These are phyloP conservation scores for Lenwebbia sp. DNA, from an alignment of 345 rosid genomes.

Conservation along the genomic window DNA sequence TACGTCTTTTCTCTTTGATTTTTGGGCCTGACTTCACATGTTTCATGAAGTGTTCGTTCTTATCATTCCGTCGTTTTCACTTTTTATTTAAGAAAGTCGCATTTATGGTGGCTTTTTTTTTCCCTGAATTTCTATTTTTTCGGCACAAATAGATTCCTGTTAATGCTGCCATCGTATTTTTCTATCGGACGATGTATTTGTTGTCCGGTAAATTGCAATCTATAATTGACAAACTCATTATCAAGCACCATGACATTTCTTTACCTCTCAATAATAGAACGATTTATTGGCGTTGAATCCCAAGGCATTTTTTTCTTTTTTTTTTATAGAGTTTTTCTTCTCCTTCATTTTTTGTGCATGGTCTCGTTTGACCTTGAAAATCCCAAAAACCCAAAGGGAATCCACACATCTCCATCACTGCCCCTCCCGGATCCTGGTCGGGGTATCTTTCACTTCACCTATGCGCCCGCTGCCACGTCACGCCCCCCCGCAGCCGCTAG, in stretches of 20 bases:
- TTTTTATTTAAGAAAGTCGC: background rate
- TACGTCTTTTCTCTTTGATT: background rate
- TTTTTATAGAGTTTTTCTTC: background rate
- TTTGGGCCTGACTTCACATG: background rate
- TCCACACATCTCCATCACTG: background rate
- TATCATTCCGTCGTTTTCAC: background rate
- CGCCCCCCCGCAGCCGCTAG: background rate
- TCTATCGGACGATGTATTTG: background rate
- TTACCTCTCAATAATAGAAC: no score
- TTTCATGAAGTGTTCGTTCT: background rate
- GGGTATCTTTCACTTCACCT: background rate
- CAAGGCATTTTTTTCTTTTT: background rate
- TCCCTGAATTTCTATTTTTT: background rate
- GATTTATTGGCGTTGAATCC: background rate
- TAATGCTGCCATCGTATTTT: background rate
- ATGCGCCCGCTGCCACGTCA: slow-evolving; percentile 14
- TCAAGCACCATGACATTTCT: background rate
- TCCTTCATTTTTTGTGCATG: background rate
- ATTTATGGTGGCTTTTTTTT: background rate
- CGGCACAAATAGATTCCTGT: background rate
- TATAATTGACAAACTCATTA: background rate
- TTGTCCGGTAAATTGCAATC: background rate
- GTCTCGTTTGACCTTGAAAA: slow-evolving; percentile 5
- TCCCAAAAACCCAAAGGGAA: slow-evolving; percentile 5
- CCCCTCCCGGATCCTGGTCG: slow-evolving; percentile 4